Evolutionary conservation across 352 stramenopile species (phyloP).

Genomic region (Nothophytophthora sp.): DNA sequence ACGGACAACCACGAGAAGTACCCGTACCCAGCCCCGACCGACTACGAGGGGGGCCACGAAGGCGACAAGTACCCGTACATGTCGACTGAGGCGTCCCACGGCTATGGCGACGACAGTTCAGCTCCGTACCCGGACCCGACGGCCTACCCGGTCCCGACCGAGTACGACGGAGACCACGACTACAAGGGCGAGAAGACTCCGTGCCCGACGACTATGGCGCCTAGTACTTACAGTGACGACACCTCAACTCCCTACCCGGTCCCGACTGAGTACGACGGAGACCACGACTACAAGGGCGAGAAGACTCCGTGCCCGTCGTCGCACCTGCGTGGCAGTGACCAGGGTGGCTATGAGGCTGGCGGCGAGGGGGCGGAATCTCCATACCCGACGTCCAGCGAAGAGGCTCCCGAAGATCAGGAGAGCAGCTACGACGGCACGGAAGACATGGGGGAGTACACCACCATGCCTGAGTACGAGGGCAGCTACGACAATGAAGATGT

Average conservation of each 20-base stretch:
- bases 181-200: too few relatives aligned
- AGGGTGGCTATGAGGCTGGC: neutral
- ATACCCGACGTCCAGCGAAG: neutral
- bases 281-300: neutral
- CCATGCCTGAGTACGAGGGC: constrained; percentile 4
- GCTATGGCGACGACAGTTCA: neutral
- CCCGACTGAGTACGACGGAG: neutral
- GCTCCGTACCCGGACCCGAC: too few relatives aligned
- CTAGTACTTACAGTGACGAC: constrained; percentile 1
- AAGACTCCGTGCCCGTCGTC: constrained; percentile 21
- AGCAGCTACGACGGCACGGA: neutral
- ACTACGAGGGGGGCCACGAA: neutral
- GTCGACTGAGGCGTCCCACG: neutral
- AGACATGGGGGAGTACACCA: neutral
- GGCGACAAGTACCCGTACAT: neutral
- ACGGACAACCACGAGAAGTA: too few relatives aligned
- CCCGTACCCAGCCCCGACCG: too few relatives aligned
- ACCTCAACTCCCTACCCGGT: neutral
- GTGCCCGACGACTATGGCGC: too few relatives aligned
- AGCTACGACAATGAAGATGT: constrained; percentile 10
- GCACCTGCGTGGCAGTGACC: constrained; percentile 15
- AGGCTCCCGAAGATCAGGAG: neutral
- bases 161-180: too few relatives aligned
- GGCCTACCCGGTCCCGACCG: neutral
- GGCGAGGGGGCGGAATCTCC: neutral